Base-by-base conservation (phyloP, 2,329 filamentous ascomycete genomes). In the Rhynchosporium secalis region DNA sequence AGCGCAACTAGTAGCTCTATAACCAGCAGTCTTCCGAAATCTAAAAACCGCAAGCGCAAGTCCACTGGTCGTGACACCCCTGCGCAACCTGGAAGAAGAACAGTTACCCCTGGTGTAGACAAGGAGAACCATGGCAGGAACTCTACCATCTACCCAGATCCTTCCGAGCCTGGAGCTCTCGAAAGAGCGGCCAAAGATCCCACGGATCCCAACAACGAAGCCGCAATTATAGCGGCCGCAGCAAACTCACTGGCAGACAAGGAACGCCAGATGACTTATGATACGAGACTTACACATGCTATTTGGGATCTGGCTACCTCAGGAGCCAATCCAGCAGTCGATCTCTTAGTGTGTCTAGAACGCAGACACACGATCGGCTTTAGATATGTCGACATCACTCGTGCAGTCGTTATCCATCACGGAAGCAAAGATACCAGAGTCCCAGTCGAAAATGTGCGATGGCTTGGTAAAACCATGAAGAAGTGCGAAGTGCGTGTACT, bases 261-360 rank as follows among this genome's bases (percentile, higher is more conserved):
- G 67, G 88, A 92, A 72, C 85, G 90, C 6, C 88, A 91, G 72
- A 79, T 82, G 62, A 85, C 83, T 7, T 98, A 96, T 75, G 93
- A 98, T 72, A 86, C 83, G 60, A 87, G 92, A 2, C 83, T 99
- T 13, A 98, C 95, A 0, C 90, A 96, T 70, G 88, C 91, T 10
- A 98, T 97, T 68, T 99, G 95, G 95, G 89, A 94, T 63, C 82
- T 96, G 20, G 92, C 95, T 1, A 98, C 94, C 0, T 89, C 88
- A 0, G 90, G 93, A 56, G 92, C 93, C 1, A 98, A 99, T 73
- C 95, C 95, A 0, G 94, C 95, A 0, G 91, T 96, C 0, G 95
- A 99, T 75, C 79, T 99, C 20, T 80, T 99, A 0, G 90, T 97
- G 5, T 99, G 95, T 73, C 81, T 99, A 1, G 95, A 99, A 76